phyloP scores from a whole-genome alignment of 2,329 filamentous ascomycete species.

The Pyrenophora seminiperda region DNA sequence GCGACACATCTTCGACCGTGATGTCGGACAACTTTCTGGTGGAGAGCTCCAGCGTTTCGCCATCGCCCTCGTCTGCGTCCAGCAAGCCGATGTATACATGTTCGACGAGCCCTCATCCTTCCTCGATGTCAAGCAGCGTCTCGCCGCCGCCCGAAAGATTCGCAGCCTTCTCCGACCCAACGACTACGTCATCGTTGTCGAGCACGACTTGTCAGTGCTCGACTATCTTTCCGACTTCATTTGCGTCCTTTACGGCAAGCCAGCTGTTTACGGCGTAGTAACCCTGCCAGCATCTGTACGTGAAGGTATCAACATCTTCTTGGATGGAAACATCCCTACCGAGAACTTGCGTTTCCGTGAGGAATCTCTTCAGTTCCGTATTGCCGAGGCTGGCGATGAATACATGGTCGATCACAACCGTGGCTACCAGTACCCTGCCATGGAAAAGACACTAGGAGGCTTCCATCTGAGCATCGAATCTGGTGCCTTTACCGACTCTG shows the following conservation, averaged over 20 bases:
- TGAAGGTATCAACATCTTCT: slow-evolving; percentile 99
- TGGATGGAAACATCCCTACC: slow-evolving; percentile 96
- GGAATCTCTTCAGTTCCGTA: slow-evolving; percentile 93
- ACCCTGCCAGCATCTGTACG: slow-evolving; percentile 94
- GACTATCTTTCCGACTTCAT: slow-evolving; percentile 99
- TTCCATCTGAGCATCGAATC: slow-evolving; percentile 83
- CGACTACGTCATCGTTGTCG: slow-evolving; percentile 97
- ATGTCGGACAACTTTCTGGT: slow-evolving; percentile 88
- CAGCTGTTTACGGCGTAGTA: slow-evolving; percentile 96
- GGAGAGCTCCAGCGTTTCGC: slow-evolving; percentile 98
- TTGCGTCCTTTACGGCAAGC: slow-evolving; percentile 94
- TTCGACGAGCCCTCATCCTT: slow-evolving; percentile 99
- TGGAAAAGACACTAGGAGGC: slow-evolving; percentile 89
- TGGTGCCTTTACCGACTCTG: slow-evolving; percentile 93
- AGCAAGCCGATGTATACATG: slow-evolving; percentile 96
- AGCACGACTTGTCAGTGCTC: slow-evolving; percentile 97
- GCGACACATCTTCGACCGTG: slow-evolving; percentile 87
- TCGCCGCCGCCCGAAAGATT: slow-evolving; percentile 89
- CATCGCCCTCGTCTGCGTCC: slow-evolving; percentile 92
- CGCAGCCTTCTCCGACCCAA: slow-evolving; percentile 85
- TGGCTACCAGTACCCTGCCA: slow-evolving; percentile 83
- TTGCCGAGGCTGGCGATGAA: slow-evolving; percentile 87
- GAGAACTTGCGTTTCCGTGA: slow-evolving; percentile 99
- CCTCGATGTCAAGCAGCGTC: slow-evolving; percentile 98
- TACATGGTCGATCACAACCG: slow-evolving; percentile 82